Base-by-base conservation (phyloP, 2,329 filamentous ascomycete species). In the Mycogone perniciosa region DNA sequence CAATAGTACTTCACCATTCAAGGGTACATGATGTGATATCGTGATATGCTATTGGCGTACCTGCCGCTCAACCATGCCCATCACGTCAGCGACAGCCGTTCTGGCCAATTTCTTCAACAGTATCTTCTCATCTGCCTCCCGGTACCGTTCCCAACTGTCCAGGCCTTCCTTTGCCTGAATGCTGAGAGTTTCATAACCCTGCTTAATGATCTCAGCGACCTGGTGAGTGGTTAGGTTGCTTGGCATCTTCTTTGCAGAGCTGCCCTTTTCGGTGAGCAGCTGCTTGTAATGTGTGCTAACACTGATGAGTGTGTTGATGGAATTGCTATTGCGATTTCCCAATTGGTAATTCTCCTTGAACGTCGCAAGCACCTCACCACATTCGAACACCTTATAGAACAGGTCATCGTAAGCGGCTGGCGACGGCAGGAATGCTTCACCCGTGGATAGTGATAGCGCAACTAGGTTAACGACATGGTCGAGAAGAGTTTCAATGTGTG, bases 351-450 rank as follows among this genome's bases (percentile, higher is more conserved):
- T 85, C 55, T 90, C 82, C 38, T 89, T 82, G 71, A 97, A 96
- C 63, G 88, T 89, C 31, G 78, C 73, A 26, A 97, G 77, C 9
- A 89, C 79, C 44, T 95, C 89, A 8, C 91, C 89, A 2, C 86
- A 88, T 69, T 99, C 93, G 29, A 97, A 90, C 2, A 97, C 80
- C 71, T 99, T 99, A 80, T 99, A 99, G 71, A 99, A 97, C 0
- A 99, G 76, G 63, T 99, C 93, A 61, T 99, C 93, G 67, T 97
- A 97, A 2, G 89, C 85, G 13, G 87, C 81, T 1, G 90, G 85
- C 31, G 88, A 88, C 0, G 92, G 93, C 6, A 99, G 77, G 69
- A 99, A 97, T 2, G 87, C 84, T 66, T 97, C 93, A 6, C 93
- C 93, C 2, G 84, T 82, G 2, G 88, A 93, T 6, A 99, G 76